Evolutionary conservation across 805 yeast genomes (phyloP).

Genomic region (Saturnispora gosingensis): DNA sequence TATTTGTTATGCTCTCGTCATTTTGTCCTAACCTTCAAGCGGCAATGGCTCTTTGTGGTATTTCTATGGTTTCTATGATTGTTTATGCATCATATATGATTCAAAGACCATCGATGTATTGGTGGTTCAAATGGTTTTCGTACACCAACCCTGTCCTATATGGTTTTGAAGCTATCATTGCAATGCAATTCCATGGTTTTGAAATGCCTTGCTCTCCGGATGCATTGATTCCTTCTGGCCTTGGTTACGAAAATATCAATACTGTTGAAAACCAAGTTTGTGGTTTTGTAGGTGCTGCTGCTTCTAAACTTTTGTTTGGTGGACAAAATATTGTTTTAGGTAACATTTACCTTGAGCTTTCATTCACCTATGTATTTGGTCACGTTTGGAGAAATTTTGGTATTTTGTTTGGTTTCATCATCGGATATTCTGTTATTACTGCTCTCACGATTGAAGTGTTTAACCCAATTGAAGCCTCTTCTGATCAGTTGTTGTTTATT

Average conservation of each 20-base stretch:
- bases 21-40: constrained; percentile 37
- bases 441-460: constrained; percentile 24
- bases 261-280: constrained; percentile 37
- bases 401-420: constrained; percentile 33
- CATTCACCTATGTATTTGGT: constrained; percentile 42
- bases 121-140: constrained; percentile 53
- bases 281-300: constrained; percentile 40
- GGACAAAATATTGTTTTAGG: constrained; percentile 38
- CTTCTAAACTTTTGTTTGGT: constrained; percentile 15
- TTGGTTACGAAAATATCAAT: constrained; percentile 36
- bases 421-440: constrained; percentile 30
- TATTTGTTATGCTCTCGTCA: constrained; percentile 48
- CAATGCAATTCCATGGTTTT: constrained; percentile 48
- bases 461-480: constrained; percentile 23
- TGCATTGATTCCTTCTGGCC: constrained; percentile 44
- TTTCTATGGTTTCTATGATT: constrained; percentile 39
- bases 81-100: constrained; percentile 60
- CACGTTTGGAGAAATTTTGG: constrained; percentile 81
- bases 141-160: constrained; percentile 41
- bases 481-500: constrained; percentile 27
- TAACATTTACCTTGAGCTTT: constrained; percentile 34
- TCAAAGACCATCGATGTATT: constrained; percentile 48
- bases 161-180: constrained; percentile 44
- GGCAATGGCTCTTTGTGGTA: constrained; percentile 56
- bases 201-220: constrained; percentile 38